phyloP scores from a whole-genome alignment of 129 eudicot species.

The Heracleum sosnowskyi region DNA sequence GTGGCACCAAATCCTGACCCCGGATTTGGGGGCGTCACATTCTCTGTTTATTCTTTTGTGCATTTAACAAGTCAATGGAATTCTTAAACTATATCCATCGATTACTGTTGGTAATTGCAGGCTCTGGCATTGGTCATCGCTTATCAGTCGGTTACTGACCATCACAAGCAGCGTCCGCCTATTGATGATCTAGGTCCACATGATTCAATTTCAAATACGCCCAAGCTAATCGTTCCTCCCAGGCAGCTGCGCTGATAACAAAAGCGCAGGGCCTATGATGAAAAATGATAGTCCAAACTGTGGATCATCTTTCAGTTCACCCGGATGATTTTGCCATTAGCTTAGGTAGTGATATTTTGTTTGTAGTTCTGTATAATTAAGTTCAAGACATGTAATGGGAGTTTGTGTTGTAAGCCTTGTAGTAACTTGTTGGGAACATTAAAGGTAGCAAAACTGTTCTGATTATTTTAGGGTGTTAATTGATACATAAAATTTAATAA shows the following conservation, averaged over 20 bases:
- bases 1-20: too few relatives aligned
- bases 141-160: too few relatives aligned
- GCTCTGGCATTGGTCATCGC: conserved; percentile 85
- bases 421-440: too few relatives aligned
- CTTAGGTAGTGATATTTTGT: background rate
- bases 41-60: background rate
- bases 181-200: conserved; percentile 55
- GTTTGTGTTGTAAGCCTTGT: background rate
- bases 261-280: too few relatives aligned
- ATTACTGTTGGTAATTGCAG: conserved; percentile 23
- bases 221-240: conserved; percentile 36
- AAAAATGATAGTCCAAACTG: background rate
- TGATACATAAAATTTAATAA: too few relatives aligned
- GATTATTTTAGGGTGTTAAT: too few relatives aligned
- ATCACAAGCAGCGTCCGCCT: conserved; percentile 77
- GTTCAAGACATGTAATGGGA: background rate
- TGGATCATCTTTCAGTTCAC: background rate
- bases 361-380: background rate
- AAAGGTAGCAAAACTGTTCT: too few relatives aligned
- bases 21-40: too few relatives aligned
- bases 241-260: conserved; percentile 34
- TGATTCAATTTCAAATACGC: conserved; percentile 57
- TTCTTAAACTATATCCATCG: background rate
- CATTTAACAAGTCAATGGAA: background rate
- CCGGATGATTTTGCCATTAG: too few relatives aligned